Evolutionary conservation across 495 filamentous ascomycete genomes (phyloP).

Genomic region (Aspergillus mulundensis): DNA sequence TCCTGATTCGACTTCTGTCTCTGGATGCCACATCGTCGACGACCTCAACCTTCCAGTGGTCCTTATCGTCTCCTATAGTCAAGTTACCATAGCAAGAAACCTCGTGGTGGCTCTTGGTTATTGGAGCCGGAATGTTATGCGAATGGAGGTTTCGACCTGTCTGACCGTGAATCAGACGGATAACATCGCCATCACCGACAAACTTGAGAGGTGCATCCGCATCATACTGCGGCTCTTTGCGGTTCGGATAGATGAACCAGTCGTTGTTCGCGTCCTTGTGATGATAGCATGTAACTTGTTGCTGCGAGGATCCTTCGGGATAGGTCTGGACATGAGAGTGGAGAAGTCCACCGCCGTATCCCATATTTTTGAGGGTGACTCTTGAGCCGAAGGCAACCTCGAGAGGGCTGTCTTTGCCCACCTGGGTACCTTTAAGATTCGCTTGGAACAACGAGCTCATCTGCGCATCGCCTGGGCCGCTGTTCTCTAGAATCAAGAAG

Average conservation of each 20-base stretch:
- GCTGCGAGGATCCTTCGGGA: slow-evolving; percentile 89
- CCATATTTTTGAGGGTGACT: slow-evolving; percentile 97
- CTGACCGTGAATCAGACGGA: slow-evolving; percentile 91
- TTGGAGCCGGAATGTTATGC: slow-evolving; percentile 79
- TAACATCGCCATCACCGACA: slow-evolving; percentile 69
- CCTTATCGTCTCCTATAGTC: slow-evolving; percentile 96
- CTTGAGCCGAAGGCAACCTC: slow-evolving; percentile 86
- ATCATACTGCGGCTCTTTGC: slow-evolving; percentile 67
- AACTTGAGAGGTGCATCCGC: slow-evolving; percentile 63
- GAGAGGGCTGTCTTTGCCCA: slow-evolving; percentile 88
- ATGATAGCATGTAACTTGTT: slow-evolving; percentile 98
- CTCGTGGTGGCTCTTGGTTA: slow-evolving; percentile 85
- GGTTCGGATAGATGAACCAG: slow-evolving; percentile 98
- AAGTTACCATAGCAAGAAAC: slow-evolving; percentile 95
- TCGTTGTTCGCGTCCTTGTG: slow-evolving; percentile 99
- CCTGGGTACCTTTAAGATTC: slow-evolving; percentile 87
- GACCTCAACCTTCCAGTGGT: slow-evolving; percentile 95
- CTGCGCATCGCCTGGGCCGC: slow-evolving; percentile 93
- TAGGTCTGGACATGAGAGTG: slow-evolving; percentile 97
- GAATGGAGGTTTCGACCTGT: slow-evolving; percentile 97
- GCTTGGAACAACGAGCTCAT: slow-evolving; percentile 99
- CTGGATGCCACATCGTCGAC: slow-evolving; percentile 81
- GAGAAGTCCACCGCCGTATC: slow-evolving; percentile 94
- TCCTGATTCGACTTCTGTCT: slow-evolving; percentile 82
- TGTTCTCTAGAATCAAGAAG: slow-evolving; percentile 89